Conservation (phyloP, 805 yeast genomes). For the Zygoascus bituminiphila region DNA sequence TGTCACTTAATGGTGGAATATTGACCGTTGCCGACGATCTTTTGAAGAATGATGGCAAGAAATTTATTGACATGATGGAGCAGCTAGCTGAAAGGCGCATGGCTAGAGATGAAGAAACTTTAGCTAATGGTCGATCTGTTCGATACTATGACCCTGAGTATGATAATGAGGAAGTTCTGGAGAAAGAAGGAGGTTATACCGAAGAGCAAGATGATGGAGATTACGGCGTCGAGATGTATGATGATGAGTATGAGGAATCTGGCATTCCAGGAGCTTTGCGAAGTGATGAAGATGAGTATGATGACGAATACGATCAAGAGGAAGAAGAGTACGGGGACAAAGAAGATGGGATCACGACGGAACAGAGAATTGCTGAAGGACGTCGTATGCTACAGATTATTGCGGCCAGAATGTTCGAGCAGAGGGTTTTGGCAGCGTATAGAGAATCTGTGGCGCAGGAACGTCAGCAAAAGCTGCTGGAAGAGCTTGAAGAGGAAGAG, state of each 20-base stretch:
- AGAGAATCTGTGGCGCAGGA: conserved; percentile 77
- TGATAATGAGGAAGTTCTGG: conserved; percentile 13
- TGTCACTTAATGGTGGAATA: conserved; percentile 35
- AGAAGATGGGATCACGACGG: conserved; percentile 32
- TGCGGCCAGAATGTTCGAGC: conserved; percentile 69
- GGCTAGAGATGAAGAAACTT: conserved; percentile 29
- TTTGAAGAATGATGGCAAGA: conserved; percentile 66
- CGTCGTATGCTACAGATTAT: conserved; percentile 72
- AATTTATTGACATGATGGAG: conserved; percentile 74
- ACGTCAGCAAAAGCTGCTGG: conserved; percentile 31
- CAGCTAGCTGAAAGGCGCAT: conserved; percentile 50
- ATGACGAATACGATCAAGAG: conserved; percentile 32
- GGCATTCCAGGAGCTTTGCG: conserved; percentile 28
- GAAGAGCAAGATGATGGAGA: conserved; percentile 13
- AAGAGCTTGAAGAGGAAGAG: conserved; percentile 28
- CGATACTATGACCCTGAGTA: conserved; percentile 12
- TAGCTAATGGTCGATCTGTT: conserved; percentile 10
- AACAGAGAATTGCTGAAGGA: conserved; percentile 66
- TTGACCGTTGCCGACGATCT: conserved; percentile 71
- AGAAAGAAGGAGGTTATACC: conserved; percentile 16
- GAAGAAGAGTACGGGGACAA: conserved; percentile 37
- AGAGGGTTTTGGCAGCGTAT: conserved; percentile 64
- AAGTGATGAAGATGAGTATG: conserved; percentile 22
- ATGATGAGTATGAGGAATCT: conserved; percentile 26
- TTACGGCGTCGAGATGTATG: conserved; percentile 9